Conservation (phyloP, 345 rosid species). For the Citrus australasica region DNA sequence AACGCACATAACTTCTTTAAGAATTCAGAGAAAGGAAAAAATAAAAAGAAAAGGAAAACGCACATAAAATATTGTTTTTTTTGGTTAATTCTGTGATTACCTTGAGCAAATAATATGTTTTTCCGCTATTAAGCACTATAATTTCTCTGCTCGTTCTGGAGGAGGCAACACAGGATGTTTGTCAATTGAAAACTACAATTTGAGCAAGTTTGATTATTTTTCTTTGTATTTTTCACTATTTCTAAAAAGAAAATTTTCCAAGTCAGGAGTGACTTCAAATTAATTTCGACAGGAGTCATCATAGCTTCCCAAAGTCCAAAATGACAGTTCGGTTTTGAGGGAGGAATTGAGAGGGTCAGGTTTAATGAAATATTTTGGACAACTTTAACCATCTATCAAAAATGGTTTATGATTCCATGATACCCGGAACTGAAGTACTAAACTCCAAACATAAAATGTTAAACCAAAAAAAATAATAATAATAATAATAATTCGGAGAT, state of each 20-base stretch:
- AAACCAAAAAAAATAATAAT: background rate
- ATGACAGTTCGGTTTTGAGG: too few species aligned
- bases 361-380: background rate
- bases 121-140: too few species aligned
- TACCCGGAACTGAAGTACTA: background rate
- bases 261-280: background rate
- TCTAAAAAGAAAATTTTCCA: too few species aligned
- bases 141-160: too few species aligned
- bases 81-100: too few species aligned
- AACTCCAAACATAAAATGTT: background rate
- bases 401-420: background rate
- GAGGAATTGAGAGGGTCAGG: background rate
- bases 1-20: too few species aligned
- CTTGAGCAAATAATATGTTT: background rate
- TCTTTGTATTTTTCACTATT: too few species aligned
- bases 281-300: background rate
- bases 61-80: background rate
- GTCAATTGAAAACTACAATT: background rate
- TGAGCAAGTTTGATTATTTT: too few species aligned
- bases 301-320: background rate
- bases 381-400: background rate
- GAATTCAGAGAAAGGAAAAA: too few species aligned
- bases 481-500: background rate
- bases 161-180: background rate
- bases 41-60: too few species aligned